These are phyloP conservation scores for Zygoascus hellenicus DNA, from an alignment of 1,139 yeast genomes.

Conservation along the genomic window DNA sequence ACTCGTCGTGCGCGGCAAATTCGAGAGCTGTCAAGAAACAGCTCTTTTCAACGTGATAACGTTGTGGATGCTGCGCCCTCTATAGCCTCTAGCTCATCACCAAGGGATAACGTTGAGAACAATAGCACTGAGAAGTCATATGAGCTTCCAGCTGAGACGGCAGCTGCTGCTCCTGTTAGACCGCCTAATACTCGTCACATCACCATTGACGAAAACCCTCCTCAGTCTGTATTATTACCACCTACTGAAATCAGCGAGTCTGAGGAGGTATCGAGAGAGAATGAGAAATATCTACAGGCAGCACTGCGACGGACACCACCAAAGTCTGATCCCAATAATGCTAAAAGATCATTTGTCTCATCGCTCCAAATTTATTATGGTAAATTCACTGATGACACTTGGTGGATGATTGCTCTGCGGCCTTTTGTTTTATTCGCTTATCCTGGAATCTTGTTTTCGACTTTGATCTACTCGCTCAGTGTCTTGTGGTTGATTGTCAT, in stretches of 20 bases:
- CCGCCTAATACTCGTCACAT: slow-evolving; percentile 3
- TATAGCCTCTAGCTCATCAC: background rate
- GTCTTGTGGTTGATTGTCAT: slow-evolving; percentile 61
- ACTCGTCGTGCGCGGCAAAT: slow-evolving; percentile 45
- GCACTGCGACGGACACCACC: slow-evolving; percentile 1
- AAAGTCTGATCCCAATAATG: slow-evolving; percentile 1
- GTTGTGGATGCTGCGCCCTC: background rate
- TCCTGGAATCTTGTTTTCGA: slow-evolving; percentile 50
- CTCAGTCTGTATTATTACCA: background rate
- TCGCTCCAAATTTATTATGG: slow-evolving; percentile 38
- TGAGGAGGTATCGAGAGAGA: background rate
- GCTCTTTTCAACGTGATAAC: slow-evolving; percentile 6
- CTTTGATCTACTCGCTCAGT: slow-evolving; percentile 50
- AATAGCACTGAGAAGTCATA: background rate
- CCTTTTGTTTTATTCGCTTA: slow-evolving; percentile 50
- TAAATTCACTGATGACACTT: slow-evolving; percentile 44
- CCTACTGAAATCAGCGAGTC: background rate
- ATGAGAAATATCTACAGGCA: slow-evolving; percentile 3
- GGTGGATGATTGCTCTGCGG: slow-evolving; percentile 55
- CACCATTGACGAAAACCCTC: slow-evolving; percentile 6
- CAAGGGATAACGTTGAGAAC: background rate
- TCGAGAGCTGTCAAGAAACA: slow-evolving; percentile 18
- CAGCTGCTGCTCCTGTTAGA: background rate
- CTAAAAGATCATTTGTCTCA: slow-evolving; percentile 23
- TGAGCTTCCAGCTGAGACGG: background rate